phyloP scores from a whole-genome alignment of 306 rosid species.

The Castanea mollissima region DNA sequence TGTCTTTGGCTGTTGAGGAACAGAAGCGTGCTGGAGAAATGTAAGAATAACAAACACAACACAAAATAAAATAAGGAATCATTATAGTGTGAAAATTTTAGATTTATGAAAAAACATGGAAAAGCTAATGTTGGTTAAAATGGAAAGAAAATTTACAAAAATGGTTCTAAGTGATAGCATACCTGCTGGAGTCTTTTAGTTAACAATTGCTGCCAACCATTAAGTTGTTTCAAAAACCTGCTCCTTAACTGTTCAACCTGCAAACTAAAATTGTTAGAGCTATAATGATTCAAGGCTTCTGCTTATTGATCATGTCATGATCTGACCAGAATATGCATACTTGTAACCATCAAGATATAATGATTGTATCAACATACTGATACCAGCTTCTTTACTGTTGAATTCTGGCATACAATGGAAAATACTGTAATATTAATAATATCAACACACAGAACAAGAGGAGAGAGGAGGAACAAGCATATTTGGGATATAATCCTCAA shows the following conservation, averaged over 20 bases:
- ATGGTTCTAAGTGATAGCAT: background rate
- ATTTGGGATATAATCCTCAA: background rate
- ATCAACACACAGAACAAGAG: background rate
- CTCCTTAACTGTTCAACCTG: background rate
- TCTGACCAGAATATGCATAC: background rate
- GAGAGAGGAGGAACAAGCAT: background rate
- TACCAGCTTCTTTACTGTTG: background rate
- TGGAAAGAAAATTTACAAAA: background rate
- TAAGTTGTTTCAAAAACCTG: background rate
- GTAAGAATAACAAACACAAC: background rate
- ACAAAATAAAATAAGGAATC: background rate
- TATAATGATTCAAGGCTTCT: background rate
- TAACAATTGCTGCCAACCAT: background rate
- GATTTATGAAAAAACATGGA: background rate
- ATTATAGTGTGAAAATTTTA: background rate
- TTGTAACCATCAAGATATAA: background rate
- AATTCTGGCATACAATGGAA: background rate
- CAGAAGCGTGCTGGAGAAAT: conserved; percentile 16
- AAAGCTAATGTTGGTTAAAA: background rate
- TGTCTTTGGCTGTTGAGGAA: background rate
- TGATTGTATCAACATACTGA: background rate
- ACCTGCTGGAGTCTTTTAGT: background rate
- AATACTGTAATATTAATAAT: background rate
- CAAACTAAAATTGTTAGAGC: background rate
- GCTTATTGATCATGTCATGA: background rate